Conservation (phyloP, 176 grass and related monocot genomes). For the Carex parvula region DNA sequence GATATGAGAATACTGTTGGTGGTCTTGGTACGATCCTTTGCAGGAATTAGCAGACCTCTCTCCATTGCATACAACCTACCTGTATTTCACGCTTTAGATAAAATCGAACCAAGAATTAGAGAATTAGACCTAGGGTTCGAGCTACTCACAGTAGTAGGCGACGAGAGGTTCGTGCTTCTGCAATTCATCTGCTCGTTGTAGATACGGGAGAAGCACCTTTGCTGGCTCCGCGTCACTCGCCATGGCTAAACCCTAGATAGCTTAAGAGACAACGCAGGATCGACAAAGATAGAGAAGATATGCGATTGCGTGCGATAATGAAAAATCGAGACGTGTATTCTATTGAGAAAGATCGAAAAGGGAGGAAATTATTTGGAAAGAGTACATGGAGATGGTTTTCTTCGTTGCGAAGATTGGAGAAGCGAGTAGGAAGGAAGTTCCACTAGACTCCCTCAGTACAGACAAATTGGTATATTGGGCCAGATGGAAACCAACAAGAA, state of each 20-base stretch:
- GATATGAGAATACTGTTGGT: conserved; percentile 82
- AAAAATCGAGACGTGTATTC: not conserved
- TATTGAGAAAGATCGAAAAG: not conserved
- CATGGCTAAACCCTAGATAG: conserved; percentile 34
- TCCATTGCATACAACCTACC: conserved; percentile 96
- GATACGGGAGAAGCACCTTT: conserved; percentile 87
- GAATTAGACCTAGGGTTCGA: not conserved
- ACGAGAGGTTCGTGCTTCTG: conserved; percentile 99
- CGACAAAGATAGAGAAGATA: not conserved
- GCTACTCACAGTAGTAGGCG: conserved; percentile 86
- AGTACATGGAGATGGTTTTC: not conserved
- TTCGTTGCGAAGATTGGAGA: conserved; percentile 8
- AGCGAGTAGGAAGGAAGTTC: not conserved
- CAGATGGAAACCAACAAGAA: not conserved
- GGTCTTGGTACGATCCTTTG: conserved; percentile 83
- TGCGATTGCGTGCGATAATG: not conserved
- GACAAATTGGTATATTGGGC: not conserved
- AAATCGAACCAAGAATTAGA: conserved; percentile 23
- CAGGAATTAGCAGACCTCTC: conserved; percentile 63
- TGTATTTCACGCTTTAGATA: conserved; percentile 24
- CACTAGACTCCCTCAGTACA: not conserved
- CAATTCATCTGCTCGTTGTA: conserved; percentile 94
- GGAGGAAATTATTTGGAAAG: not conserved
- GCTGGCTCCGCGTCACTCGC: conserved; percentile 77
- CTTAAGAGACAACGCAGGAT: not conserved